These are phyloP conservation scores for Ophiostoma ips DNA, from an alignment of 2,329 filamentous ascomycete species.

Conservation along the genomic window DNA sequence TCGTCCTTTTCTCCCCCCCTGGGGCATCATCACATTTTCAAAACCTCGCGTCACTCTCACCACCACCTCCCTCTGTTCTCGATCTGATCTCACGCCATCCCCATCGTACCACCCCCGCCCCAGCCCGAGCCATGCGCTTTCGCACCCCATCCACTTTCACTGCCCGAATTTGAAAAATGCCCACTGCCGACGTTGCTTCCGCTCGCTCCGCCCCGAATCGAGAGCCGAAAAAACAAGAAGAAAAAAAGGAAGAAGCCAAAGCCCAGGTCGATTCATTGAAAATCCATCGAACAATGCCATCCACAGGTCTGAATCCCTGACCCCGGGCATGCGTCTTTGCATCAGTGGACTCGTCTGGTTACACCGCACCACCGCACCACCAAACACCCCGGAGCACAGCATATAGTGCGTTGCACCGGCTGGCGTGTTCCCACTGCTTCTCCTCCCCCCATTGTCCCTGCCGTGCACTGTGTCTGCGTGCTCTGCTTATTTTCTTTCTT, in stretches of 20 bases:
- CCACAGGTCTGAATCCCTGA: too few species aligned
- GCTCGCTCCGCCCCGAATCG: too few species aligned
- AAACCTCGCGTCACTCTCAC: background rate
- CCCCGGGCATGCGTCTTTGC: too few species aligned
- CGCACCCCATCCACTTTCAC: too few species aligned
- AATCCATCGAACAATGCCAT: too few species aligned
- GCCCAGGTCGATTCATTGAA: too few species aligned
- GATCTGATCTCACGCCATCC: background rate
- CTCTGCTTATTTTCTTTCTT: background rate
- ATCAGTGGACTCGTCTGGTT: background rate
- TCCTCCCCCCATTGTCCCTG: background rate
- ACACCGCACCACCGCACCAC: too few species aligned
- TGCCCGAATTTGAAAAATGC: too few species aligned
- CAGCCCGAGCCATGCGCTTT: too few species aligned
- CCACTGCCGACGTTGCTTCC: background rate
- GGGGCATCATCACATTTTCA: background rate
- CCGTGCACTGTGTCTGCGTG: background rate
- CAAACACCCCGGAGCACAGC: background rate
- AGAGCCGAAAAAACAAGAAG: background rate
- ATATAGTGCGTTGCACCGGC: constrained; percentile 5
- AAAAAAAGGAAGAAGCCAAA: too few species aligned
- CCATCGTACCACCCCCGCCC: background rate
- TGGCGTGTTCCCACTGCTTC: background rate
- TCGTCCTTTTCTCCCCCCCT: background rate
- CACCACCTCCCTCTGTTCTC: background rate